Evolutionary conservation across 768 basidiomycete genomes (phyloP), one percentile per base, ranked within the genome.

Genomic region (Flagelloscypha sp.): DNA sequence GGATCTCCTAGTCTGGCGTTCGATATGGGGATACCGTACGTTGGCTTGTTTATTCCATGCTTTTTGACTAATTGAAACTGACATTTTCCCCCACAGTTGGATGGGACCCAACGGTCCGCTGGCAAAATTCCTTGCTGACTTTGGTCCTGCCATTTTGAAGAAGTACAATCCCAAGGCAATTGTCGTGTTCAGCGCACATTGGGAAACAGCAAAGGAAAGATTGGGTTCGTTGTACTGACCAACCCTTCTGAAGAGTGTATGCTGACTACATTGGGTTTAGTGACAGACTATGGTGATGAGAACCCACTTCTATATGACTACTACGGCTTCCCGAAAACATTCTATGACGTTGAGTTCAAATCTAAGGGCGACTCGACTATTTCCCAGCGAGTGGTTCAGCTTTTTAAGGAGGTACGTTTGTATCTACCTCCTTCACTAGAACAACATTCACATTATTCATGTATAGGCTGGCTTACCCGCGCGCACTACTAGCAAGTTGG

Each of bases 111-210:
- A 57, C 5, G 75, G 79, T 0, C 66, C 70, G 1, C 58, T 83
- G 12, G 72, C 70, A 1, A 47, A 49, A 9, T 87, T 86, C 52
- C 54, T 85, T 45, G 61, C 57, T 28, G 68, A 77, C 38, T 84
- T 86, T 55, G 83, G 83, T 0, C 74, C 76, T 1, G 62, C 61
- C 0, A 50, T 85, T 19, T 46, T 84, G 27, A 48, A 70, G 37
- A 86, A 84, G 53, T 88, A 88, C 55, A 64, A 74, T 30, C 84
- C 84, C 3, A 79, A 75, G 49, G 84, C 71, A n/a, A 79, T 85
- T 35, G 72, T 87, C 4, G 82, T 86, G 1, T 84, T 86, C 59
- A 83, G 79, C 43, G 84, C 85, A 8, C 85, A 87, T 48, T 87
- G 82, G 82, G 84, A 88, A 50, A 79, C 81, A 1, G 34, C 38